These are phyloP conservation scores for Monoraphidium neglectum DNA, from an alignment of 139 green algal species.

Conservation along the genomic window DNA sequence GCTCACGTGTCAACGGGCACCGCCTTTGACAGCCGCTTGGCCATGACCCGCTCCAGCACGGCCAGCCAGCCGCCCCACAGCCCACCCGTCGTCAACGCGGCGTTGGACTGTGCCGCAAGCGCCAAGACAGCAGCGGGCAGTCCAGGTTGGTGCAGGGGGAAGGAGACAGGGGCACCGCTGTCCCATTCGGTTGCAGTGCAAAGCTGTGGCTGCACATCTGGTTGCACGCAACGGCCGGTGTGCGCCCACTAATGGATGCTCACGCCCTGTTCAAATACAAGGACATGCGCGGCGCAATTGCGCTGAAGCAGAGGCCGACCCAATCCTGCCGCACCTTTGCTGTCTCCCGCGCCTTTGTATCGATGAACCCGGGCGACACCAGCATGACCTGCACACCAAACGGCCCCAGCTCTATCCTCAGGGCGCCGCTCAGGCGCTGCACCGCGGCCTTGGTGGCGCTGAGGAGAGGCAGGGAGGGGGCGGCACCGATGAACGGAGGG, in stretches of 20 bases:
- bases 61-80: conserved; percentile 14
- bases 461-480: too few relatives aligned
- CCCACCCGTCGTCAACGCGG: not conserved
- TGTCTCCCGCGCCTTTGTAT: conserved; percentile 5
- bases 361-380: conserved; percentile 28
- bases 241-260: not conserved
- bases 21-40: conserved; percentile 11
- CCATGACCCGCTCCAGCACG: conserved; percentile 10
- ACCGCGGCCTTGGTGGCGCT: conserved; percentile 27
- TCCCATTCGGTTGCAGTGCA: too few relatives aligned
- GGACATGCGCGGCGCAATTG: not conserved
- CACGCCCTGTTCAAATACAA: not conserved
- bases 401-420: conserved; percentile 13
- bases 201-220: too few relatives aligned
- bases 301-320: too few relatives aligned
- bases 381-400: conserved; percentile 25
- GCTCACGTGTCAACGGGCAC: conserved; percentile 10
- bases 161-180: not conserved
- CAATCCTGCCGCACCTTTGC: conserved; percentile 1
- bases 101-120: not conserved
- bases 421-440: conserved; percentile 17
- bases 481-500: too few relatives aligned
- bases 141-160: not conserved
- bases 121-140: not conserved
- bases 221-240: too few relatives aligned